A percentile compares a stretch with the other conserved stretches of the same genome.
Conservation (phyloP, 1,284 basidiomycete genomes). For the Crucibulum cyathiforme region DNA sequence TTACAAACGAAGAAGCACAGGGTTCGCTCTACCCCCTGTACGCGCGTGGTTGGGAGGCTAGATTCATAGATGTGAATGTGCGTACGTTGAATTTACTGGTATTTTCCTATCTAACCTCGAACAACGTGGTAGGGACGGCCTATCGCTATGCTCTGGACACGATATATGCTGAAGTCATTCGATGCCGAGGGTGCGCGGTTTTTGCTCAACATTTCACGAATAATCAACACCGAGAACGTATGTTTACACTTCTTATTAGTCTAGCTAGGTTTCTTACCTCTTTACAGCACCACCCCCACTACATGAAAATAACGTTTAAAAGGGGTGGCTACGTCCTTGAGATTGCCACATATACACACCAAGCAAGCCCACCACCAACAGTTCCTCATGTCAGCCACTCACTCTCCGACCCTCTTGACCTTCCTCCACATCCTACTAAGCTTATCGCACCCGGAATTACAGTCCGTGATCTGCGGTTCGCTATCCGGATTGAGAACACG, state of each 20-base stretch:
- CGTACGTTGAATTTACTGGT: neutral
- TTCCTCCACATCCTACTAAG: slow-evolving; percentile 2
- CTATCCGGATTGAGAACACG: slow-evolving; percentile 38
- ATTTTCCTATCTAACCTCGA: neutral
- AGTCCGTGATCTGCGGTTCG: slow-evolving; percentile 59
- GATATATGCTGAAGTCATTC: slow-evolving; percentile 16
- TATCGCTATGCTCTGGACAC: slow-evolving; percentile 1
- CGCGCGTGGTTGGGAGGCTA: slow-evolving; percentile 34
- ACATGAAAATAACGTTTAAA: slow-evolving; percentile 1
- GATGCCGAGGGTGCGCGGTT: slow-evolving; percentile 12
- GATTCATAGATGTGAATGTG: slow-evolving; percentile 8
- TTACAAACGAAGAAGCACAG: slow-evolving; percentile 20
- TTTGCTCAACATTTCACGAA: slow-evolving; percentile 7
- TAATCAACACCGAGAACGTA: slow-evolving; percentile 20
- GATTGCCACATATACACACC: slow-evolving; percentile 14
- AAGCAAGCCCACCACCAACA: slow-evolving; percentile 5
- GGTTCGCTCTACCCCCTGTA: slow-evolving; percentile 34
- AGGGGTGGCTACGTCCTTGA: neutral
- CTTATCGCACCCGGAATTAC: slow-evolving; percentile 43
- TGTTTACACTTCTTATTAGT: neutral
- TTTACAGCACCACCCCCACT: slow-evolving; percentile 26
- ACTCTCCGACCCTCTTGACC: slow-evolving; percentile 1
- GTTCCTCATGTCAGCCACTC: slow-evolving; percentile 1
- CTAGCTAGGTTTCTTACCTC: neutral
- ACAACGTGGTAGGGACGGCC: neutral